Conservation (phyloP, 2,329 filamentous ascomycete species). For the Pseudocercospora cruenta region DNA sequence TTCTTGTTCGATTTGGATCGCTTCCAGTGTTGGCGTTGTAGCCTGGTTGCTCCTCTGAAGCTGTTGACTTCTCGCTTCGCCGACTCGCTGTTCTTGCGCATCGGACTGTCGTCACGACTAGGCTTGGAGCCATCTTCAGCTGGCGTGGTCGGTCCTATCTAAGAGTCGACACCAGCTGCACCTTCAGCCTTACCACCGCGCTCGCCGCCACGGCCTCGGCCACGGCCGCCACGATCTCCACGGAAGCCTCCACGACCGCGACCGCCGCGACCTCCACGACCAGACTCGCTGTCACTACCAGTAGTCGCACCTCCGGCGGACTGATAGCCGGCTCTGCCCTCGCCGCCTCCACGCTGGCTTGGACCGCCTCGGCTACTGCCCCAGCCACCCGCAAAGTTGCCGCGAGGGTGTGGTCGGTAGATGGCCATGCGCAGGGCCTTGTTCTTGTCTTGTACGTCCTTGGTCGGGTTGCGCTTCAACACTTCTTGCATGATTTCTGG, state of each 20-base stretch:
- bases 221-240: constrained; percentile 53
- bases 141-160: constrained; percentile 16
- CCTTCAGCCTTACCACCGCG: constrained; percentile 35
- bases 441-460: constrained; percentile 64
- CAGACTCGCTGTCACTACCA: constrained; percentile 70
- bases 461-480: constrained; percentile 73
- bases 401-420: constrained; percentile 68
- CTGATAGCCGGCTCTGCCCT: constrained; percentile 38
- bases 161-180: constrained; percentile 37
- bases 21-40: neutral
- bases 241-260: constrained; percentile 50
- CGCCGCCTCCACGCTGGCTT: constrained; percentile 61
- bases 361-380: constrained; percentile 67
- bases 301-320: constrained; percentile 40
- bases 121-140: neutral
- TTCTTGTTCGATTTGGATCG: neutral
- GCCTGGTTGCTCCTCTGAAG: neutral
- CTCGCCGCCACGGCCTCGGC: constrained; percentile 39
- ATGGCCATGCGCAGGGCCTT: constrained; percentile 49
- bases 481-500: constrained; percentile 79
- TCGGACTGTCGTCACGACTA: neutral
- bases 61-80: neutral
- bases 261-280: constrained; percentile 60
- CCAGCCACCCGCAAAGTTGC: constrained; percentile 61
- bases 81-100: neutral